Evolutionary conservation across 495 filamentous ascomycete genomes (phyloP).

Genomic region (Penicillium lividum): DNA sequence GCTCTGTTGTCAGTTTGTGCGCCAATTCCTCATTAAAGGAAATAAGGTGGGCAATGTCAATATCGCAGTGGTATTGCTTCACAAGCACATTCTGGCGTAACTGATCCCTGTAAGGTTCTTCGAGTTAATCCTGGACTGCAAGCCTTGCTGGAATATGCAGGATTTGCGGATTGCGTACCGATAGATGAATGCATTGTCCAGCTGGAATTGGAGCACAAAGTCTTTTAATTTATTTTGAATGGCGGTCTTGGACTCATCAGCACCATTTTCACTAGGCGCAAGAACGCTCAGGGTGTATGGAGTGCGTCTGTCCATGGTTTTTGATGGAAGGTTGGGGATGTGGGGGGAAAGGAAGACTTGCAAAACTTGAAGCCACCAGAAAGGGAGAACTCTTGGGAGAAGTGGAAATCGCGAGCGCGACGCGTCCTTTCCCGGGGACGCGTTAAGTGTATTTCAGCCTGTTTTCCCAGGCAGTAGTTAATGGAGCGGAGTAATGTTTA

Average conservation of each 20-base stretch:
- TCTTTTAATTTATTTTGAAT: constrained; percentile 60
- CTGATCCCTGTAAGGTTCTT: constrained; percentile 68
- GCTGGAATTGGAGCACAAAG: constrained; percentile 92
- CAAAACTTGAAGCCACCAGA: constrained; percentile 5
- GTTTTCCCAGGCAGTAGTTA: constrained; percentile 14
- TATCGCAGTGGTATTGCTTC: constrained; percentile 94
- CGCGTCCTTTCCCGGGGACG: constrained; percentile 35
- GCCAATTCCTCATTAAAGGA: constrained; percentile 97
- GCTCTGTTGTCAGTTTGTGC: constrained; percentile 85
- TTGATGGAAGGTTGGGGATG: constrained; percentile 22
- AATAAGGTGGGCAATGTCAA: constrained; percentile 95
- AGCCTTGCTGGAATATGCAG: constrained; percentile 13
- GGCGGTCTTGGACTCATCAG: constrained; percentile 58
- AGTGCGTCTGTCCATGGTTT: constrained; percentile 82
- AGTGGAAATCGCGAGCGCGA: constrained; percentile 10
- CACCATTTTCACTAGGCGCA: constrained; percentile 61
- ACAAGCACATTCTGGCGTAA: constrained; percentile 93
- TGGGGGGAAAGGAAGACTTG: constrained; percentile 16
- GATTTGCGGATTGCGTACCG: constrained; percentile 52
- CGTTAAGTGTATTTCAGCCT: constrained; percentile 47
- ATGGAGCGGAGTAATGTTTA: neutral
- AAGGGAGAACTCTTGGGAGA: constrained; percentile 33
- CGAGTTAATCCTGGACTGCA: constrained; percentile 18
- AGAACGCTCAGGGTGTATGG: constrained; percentile 82
- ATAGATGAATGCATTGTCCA: constrained; percentile 97